Evolutionary conservation across 116 monocot genomes (phyloP), one percentile per base, ranked within the genome.

Genomic region (Thalassia testudinum): DNA sequence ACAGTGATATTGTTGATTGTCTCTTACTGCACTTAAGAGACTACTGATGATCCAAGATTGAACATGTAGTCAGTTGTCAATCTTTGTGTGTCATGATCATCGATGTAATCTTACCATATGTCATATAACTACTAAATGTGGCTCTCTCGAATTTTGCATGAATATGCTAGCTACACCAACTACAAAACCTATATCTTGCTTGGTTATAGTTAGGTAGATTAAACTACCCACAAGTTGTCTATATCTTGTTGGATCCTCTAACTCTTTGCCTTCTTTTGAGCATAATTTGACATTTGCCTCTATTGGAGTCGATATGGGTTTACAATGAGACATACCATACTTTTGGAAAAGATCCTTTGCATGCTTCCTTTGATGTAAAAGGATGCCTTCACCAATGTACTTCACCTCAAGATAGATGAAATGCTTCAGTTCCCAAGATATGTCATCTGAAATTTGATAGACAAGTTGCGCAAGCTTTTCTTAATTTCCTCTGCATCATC

Each of bases 181-280:
- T 12, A 7, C 51, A 24, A 29, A 40, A 7, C 23, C 1, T 30
- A 62, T 62, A 11, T 62, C 37, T 0, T 42, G 24, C 7, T 37
- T 27, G 5, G 51, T 51, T 21, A 62, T 13, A 0, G 37, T 62
- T 22, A 62, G 15, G 22, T 50, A 62, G 26, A 62, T 26, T 23
- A 62, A 20, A 38, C 49, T 50, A 21, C 62, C 50, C 14, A 62
- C 50, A 7, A 62, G 10, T 50, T 51, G 49, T 23, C 17, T 16
- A 38, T 59, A 59, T 12, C 34, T 50, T 2, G 29, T 62, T 22
- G 50, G 21, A 62, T 62, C 50, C 8, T 37, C 34, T 13, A 62
- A 24, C 7, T 16, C 21, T 23, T 20, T 49, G 12, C 62, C 62
- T 28, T 62, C 62, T 1, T 29, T 7, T 15, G 14, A 0, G 13